Conservation (phyloP, 148 eudicot genomes). For the Spergularia bocconei region DNA sequence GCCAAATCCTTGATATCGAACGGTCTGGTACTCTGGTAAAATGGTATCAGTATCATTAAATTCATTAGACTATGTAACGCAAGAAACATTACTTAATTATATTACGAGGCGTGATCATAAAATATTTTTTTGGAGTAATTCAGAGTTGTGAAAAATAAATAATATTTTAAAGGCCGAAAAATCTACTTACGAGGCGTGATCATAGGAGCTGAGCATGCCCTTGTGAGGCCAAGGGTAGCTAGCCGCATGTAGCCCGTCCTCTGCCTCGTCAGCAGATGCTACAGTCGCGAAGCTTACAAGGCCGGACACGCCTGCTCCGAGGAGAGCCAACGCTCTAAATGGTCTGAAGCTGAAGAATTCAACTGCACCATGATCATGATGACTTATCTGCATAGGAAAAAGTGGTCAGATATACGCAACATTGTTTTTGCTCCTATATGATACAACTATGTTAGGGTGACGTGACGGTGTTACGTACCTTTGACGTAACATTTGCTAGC, state of each 20-base stretch:
- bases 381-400: too few relatives aligned
- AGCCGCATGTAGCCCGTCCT: constrained; percentile 60
- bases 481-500: neutral
- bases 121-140: too few relatives aligned
- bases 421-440: neutral
- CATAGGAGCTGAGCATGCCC: constrained; percentile 86
- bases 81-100: too few relatives aligned
- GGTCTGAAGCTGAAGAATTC: neutral
- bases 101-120: too few relatives aligned
- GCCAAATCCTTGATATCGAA: too few relatives aligned
- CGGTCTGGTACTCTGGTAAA: too few relatives aligned
- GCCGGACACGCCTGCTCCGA: constrained; percentile 62
- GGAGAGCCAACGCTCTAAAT: constrained; percentile 37
- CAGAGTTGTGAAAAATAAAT: neutral
- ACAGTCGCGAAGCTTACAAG: constrained; percentile 52
- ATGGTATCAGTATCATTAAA: too few relatives aligned
- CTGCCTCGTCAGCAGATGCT: constrained; percentile 70
- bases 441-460: neutral
- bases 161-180: too few relatives aligned
- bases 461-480: constrained; percentile 7
- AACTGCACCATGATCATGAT: neutral
- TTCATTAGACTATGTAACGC: too few relatives aligned
- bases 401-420: too few relatives aligned
- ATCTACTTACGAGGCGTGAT: constrained; percentile 89
- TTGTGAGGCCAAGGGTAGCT: constrained; percentile 80